Conservation (phyloP, 2,329 filamentous ascomycete species). For the Xylaria sp. region DNA sequence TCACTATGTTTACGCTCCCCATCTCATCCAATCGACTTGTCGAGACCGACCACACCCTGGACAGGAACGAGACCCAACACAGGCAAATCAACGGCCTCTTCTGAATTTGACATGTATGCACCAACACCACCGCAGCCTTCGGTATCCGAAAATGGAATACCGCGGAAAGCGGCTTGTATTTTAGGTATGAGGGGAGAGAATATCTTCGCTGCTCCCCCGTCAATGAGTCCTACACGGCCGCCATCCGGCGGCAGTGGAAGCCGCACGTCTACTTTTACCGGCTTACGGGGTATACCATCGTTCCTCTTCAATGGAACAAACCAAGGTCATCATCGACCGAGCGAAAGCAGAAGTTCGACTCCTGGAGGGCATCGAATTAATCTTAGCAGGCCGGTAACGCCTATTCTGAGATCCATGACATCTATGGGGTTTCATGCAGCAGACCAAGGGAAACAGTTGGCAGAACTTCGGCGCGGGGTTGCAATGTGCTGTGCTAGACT, state of each 20-base stretch:
- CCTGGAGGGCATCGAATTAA: slow-evolving; percentile 4
- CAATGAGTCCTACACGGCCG: slow-evolving; percentile 22
- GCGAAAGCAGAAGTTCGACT: slow-evolving; percentile 21
- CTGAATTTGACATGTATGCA: slow-evolving; percentile 16
- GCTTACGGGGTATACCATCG: slow-evolving; percentile 26
- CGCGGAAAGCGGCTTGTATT: slow-evolving; percentile 61
- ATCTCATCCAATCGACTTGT: slow-evolving; percentile 12
- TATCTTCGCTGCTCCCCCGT: slow-evolving; percentile 11
- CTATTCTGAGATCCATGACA: slow-evolving; percentile 33
- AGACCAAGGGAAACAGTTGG: slow-evolving; percentile 40
- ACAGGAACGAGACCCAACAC: slow-evolving; percentile 12
- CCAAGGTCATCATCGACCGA: slow-evolving; percentile 31
- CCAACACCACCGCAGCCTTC: slow-evolving; percentile 28
- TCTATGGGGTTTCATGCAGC: slow-evolving; percentile 23
- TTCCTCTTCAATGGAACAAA: slow-evolving; percentile 26
- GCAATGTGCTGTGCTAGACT: slow-evolving; percentile 63
- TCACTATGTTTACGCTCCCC: slow-evolving; percentile 50
- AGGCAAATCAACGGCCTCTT: slow-evolving; percentile 15
- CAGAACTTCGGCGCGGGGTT: slow-evolving; percentile 61
- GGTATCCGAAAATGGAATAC: slow-evolving; percentile 43
- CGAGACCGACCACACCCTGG: slow-evolving; percentile 23
- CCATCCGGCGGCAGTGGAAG: slow-evolving; percentile 33
- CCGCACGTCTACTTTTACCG: slow-evolving; percentile 27
- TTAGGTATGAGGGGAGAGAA: slow-evolving; percentile 56
- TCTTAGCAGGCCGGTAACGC: slow-evolving; percentile 23